Evolutionary conservation across 1,139 yeast genomes (phyloP).

Genomic region (Debaryomycetaceae sp.): DNA sequence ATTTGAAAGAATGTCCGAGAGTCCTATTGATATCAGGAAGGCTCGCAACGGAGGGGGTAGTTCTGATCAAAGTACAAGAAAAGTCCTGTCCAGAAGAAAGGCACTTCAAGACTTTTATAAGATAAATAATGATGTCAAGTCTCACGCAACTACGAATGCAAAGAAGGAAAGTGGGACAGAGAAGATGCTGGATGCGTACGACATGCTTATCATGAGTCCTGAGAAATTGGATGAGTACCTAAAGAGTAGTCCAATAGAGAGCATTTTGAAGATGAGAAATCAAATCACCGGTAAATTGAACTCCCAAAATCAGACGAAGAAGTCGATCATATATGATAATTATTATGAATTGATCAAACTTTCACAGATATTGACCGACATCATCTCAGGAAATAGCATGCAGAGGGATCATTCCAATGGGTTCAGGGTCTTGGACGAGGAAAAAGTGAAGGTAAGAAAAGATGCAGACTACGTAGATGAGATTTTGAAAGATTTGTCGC

Average conservation of each 20-base stretch:
- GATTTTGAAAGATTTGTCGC: conserved; percentile 24
- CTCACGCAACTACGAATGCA: background rate
- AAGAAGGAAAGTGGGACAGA: conserved; percentile 1
- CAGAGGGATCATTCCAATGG: conserved; percentile 3
- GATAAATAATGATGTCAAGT: conserved; percentile 3
- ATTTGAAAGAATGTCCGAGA: background rate
- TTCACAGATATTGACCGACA: conserved; percentile 32
- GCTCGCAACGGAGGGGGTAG: background rate
- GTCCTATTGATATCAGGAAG: background rate
- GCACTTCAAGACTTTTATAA: conserved; percentile 46
- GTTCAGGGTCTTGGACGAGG: conserved; percentile 5
- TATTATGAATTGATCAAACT: conserved; percentile 44
- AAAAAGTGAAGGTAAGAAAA: background rate
- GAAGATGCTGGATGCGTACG: conserved; percentile 4
- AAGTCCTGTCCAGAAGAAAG: conserved; percentile 39
- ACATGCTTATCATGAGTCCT: conserved; percentile 16
- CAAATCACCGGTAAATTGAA: conserved; percentile 28
- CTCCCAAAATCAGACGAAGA: conserved; percentile 41
- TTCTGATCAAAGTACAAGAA: conserved; percentile 15
- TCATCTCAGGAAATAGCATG: conserved; percentile 17
- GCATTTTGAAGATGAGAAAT: conserved; percentile 36
- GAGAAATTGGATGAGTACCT: conserved; percentile 32
- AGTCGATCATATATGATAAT: conserved; percentile 46
- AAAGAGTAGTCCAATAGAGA: conserved; percentile 26
- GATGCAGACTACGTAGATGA: conserved; percentile 21